Base-by-base conservation (phyloP, 2,329 filamentous ascomycete species). In the Seiridium cupressi region DNA sequence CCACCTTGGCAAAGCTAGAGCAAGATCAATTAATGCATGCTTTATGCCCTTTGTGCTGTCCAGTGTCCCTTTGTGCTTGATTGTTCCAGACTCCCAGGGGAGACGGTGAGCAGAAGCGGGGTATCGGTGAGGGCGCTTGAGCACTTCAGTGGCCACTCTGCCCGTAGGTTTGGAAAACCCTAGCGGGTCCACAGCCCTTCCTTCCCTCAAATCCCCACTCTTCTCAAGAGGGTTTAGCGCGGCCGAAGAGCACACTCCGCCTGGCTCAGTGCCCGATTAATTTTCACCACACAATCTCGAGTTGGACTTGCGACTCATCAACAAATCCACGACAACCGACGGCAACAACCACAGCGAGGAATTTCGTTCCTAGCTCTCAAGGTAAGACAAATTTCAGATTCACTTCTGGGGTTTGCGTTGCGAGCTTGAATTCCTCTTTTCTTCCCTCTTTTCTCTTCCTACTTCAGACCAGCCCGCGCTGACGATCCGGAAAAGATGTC, bases 401-500 rank as follows among this genome's bases (percentile, higher is more conserved):
- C 42, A 26, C 49, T 53, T 55, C 46, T 54, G 60, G 58, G 48
- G 60, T 62, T 51, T 62, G 57, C 60, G 42, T 58, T 58, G 58
- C 57, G 60, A 62, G 60, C 60, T 51, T 53, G 18, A 34, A 36
- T 51, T 44, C 57, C 61, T 60, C 62, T 65, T 69, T 61, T 64
- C 63, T 65, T 63, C 61, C 63, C 65, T 69, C 62, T 63, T 64
- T 66, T 70, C 65, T 57, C 64, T 65, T 38, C 49, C 51, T 64
- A 64, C 64, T 60, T 42, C 54, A 54, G 62, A 61, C 57, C 60
- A 56, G 59, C 63, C 65, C 61, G 63, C 64, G 71, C 69, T 72
- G 70, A 75, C 69, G 66, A 72, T 70, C 44, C 34, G 26, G 75
- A 74, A 77, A 85, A 81, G 76, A 88, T 89, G 86, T 88, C 86